Conservation (phyloP, 2,329 filamentous ascomycete species). For the Cladophialophora carrionii region DNA sequence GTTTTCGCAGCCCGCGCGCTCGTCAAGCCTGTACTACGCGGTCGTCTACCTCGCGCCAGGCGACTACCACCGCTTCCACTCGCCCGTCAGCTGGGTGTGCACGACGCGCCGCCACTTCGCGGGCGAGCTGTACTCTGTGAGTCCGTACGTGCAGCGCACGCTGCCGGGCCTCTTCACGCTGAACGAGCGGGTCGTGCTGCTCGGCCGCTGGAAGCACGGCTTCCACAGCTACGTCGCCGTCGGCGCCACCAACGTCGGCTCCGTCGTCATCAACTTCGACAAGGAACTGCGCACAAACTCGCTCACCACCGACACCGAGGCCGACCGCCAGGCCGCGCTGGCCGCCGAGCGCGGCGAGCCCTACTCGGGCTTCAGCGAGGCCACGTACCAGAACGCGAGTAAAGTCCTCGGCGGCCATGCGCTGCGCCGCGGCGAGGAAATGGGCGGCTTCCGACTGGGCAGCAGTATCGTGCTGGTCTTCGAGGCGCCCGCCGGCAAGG, state of each 20-base stretch:
- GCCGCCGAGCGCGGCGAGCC: slow-evolving; percentile 75
- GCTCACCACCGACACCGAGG: slow-evolving; percentile 86
- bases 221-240: slow-evolving; percentile 97
- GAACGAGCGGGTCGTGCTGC: slow-evolving; percentile 91
- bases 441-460: slow-evolving; percentile 96
- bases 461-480: slow-evolving; percentile 96
- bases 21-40: slow-evolving; percentile 81
- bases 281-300: slow-evolving; percentile 89
- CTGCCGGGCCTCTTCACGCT: slow-evolving; percentile 93
- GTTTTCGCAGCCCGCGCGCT: slow-evolving; percentile 60
- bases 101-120: slow-evolving; percentile 95
- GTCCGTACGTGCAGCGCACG: slow-evolving; percentile 89
- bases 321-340: slow-evolving; percentile 80
- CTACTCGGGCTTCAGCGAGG: slow-evolving; percentile 90
- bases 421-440: slow-evolving; percentile 85
- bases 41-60: slow-evolving; percentile 96
- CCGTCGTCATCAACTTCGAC: slow-evolving; percentile 97
- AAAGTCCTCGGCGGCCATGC: slow-evolving; percentile 79
- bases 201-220: slow-evolving; percentile 93
- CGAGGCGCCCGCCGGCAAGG: slow-evolving; percentile 75
- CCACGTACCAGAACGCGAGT: slow-evolving; percentile 80
- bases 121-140: slow-evolving; percentile 92
- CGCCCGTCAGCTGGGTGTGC: slow-evolving; percentile 91
- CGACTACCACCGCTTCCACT: slow-evolving; percentile 98
- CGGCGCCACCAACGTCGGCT: slow-evolving; percentile 95